Base-by-base conservation (phyloP, 805 yeast species). In the Ogataea dorogensis region DNA sequence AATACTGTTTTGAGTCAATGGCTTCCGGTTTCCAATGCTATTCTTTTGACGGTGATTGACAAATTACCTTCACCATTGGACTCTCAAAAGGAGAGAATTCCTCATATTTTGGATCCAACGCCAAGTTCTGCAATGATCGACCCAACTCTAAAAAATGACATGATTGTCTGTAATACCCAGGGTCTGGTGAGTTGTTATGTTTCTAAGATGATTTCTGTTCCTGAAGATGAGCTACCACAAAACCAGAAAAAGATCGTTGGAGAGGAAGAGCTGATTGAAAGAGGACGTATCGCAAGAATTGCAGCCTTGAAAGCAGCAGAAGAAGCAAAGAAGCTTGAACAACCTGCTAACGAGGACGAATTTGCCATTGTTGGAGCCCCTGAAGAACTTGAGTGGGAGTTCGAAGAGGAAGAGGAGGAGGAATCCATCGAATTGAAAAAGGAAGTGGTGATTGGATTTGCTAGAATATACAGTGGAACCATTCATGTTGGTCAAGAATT, bases 11-110 rank as follows among this genome's bases (percentile, higher is more conserved):
- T 91, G 77, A 77, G 87, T 1, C 97, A 91, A 55, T 93, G 98
- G 97, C 65, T 93, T 15, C 98, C 99, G 1, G 76, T 93, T 4
- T 83, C 97, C 16, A 81, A 85, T 24, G 86, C 98, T 0, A 74
- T 91, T 7, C 63, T 93, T 18, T 70, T 93, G 7, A 79, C 95
- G 1, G 95, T 91, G 4, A 81, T 89, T 20, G 93, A 87, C 41
- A 76, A 77, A 43, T 59, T 93, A 31, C 96, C 97, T 0, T 83
- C 94, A 6, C 98, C 98, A 1, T 51, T 71, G 5, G 66, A 56
- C 1, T 85, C 97, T 0, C 99, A 93, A 58, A 62, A 61, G 15
- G 75, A 71, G 21, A 74, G 97, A 46, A 74, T 86, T 43, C 82
- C 80, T 8, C 73, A 74, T 10, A 71, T 89, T 21, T 59, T 93